These are phyloP conservation scores for Starmera quercuum DNA, from an alignment of 805 yeast genomes.

Conservation along the genomic window DNA sequence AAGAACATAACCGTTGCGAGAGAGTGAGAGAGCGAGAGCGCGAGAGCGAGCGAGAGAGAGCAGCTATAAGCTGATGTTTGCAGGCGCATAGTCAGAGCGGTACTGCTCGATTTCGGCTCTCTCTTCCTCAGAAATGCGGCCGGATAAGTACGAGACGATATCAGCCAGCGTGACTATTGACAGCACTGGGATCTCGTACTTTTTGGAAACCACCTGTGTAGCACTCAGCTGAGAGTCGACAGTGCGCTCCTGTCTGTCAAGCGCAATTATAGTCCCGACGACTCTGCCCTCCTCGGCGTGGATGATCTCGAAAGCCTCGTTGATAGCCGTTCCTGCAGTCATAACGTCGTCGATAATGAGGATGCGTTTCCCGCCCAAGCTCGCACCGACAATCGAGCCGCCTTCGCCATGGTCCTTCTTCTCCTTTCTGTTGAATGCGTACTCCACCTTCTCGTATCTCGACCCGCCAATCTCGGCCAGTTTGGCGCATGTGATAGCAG, in stretches of 20 bases:
- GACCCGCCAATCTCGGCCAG: constrained; percentile 85
- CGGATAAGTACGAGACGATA: constrained; percentile 55
- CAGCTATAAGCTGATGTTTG: neutral
- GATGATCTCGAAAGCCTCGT: constrained; percentile 85
- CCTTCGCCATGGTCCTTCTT: constrained; percentile 98
- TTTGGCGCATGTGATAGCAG: constrained; percentile 88
- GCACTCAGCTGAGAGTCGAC: constrained; percentile 68
- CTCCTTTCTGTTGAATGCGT: constrained; percentile 95
- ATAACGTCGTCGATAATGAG: constrained; percentile 93
- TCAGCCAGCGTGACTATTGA: constrained; percentile 73
- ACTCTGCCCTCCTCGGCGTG: constrained; percentile 59
- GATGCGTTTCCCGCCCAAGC: constrained; percentile 62
- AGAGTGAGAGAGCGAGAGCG: too few species aligned
- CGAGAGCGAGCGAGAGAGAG: neutral
- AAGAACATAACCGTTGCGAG: too few species aligned
- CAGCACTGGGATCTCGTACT: constrained; percentile 74
- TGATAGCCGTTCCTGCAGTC: constrained; percentile 98
- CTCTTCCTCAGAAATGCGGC: constrained; percentile 50
- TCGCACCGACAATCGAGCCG: constrained; percentile 85
- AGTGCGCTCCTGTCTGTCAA: constrained; percentile 88
- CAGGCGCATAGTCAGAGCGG: constrained; percentile 28
- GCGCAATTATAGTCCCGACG: constrained; percentile 81
- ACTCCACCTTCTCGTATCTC: constrained; percentile 65
- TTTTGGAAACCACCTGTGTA: constrained; percentile 67
- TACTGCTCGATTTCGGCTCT: constrained; percentile 52